These are phyloP conservation scores for Aciculosporium take DNA, from an alignment of 2,329 filamentous ascomycete genomes.

Conservation along the genomic window DNA sequence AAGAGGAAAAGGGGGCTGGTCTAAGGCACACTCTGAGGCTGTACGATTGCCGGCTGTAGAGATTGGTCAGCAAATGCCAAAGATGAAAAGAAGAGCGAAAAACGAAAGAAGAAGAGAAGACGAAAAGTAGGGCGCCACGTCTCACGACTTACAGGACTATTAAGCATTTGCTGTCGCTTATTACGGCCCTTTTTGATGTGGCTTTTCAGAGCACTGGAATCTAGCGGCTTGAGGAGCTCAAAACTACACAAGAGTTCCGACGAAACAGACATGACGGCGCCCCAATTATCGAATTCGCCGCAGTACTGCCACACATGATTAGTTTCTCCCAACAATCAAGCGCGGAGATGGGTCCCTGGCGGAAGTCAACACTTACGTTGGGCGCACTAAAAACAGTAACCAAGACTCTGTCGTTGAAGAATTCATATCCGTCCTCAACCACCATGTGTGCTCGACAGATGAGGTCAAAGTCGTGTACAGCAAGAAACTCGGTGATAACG, in stretches of 20 bases:
- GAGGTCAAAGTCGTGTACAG: conserved; percentile 89
- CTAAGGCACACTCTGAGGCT: conserved; percentile 32
- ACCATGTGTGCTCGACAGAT: conserved; percentile 98
- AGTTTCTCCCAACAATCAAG: no score
- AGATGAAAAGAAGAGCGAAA: background rate
- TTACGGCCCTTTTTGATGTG: conserved; percentile 98
- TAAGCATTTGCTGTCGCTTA: conserved; percentile 87
- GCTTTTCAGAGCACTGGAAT: conserved; percentile 90
- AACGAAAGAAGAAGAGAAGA: background rate
- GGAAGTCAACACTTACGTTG: conserved; percentile 64
- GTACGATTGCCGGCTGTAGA: conserved; percentile 36
- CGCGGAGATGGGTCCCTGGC: no score
- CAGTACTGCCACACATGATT: conserved; percentile 53
- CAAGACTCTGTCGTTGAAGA: conserved; percentile 87
- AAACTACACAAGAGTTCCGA: conserved; percentile 90
- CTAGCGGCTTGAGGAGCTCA: conserved; percentile 87
- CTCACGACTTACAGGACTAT: conserved; percentile 67
- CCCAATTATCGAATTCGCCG: conserved; percentile 98
- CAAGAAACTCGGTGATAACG: conserved; percentile 91
- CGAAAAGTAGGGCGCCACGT: background rate
- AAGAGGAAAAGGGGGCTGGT: background rate
- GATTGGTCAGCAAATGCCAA: conserved; percentile 2
- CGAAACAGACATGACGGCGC: conserved; percentile 96
- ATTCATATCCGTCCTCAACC: conserved; percentile 97
- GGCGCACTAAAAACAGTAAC: conserved; percentile 97